Evolutionary conservation across 768 basidiomycete genomes (phyloP).

Genomic region (Daedaleopsis sinensis): DNA sequence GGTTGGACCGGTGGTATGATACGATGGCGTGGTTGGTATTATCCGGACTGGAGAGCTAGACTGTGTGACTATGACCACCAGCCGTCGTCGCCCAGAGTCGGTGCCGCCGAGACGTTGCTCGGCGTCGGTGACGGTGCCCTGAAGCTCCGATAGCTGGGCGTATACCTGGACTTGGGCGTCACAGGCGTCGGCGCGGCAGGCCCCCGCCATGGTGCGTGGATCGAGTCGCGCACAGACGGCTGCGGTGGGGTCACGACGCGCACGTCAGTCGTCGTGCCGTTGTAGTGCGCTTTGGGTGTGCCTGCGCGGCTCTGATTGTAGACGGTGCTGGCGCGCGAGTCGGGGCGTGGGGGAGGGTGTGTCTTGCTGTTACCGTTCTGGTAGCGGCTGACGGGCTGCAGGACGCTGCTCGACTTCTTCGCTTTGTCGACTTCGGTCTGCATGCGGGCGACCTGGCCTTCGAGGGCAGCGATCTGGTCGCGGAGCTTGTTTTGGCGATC

Average conservation of each 20-base stretch:
- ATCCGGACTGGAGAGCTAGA: no score
- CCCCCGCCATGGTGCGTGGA: slow-evolving; percentile 47
- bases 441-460: slow-evolving; percentile 58
- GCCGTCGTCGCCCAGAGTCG: slow-evolving; percentile 72
- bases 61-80: slow-evolving; percentile 66
- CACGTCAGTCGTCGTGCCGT: slow-evolving; percentile 39
- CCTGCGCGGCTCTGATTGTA: slow-evolving; percentile 53
- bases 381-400: slow-evolving; percentile 38
- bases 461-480: slow-evolving; percentile 65
- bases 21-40: not conserved
- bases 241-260: slow-evolving; percentile 53
- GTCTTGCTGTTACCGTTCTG: slow-evolving; percentile 50
- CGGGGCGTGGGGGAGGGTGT: slow-evolving; percentile 61
- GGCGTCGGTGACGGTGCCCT: slow-evolving; percentile 70
- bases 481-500: slow-evolving; percentile 71
- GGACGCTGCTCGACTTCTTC: slow-evolving; percentile 33
- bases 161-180: slow-evolving; percentile 33
- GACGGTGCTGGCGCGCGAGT: slow-evolving; percentile 72
- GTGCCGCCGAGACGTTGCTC: slow-evolving; percentile 72
- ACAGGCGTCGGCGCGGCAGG: slow-evolving; percentile 46
- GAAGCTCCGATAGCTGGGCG: slow-evolving; percentile 34
- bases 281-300: slow-evolving; percentile 50
- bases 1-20: not conserved
- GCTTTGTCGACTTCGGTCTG: slow-evolving; percentile 62
- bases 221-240: slow-evolving; percentile 75